A percentile compares a stretch with the other conserved stretches of the same genome.
Conservation (phyloP, 345 rosid genomes). For the Psidium guajava region DNA sequence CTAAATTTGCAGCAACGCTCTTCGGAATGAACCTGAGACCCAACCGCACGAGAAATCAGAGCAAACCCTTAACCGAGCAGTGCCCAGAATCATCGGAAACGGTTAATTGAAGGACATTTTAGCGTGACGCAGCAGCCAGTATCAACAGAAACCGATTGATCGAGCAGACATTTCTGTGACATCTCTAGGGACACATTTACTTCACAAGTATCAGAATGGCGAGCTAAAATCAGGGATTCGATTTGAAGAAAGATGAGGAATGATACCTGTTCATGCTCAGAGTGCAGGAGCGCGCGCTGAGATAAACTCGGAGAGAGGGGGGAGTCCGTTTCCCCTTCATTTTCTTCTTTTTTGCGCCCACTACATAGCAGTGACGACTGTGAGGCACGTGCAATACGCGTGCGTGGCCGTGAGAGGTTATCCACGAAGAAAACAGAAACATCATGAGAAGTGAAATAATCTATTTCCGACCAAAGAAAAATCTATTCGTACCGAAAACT, state of each 20-base stretch:
- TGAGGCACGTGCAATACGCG: too few relatives aligned
- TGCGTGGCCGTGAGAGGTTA: too few relatives aligned
- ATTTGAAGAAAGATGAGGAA: background rate
- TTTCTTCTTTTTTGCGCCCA: background rate
- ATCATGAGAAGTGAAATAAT: too few relatives aligned
- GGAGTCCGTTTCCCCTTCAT: background rate
- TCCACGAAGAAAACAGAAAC: too few relatives aligned
- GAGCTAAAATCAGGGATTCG: background rate
- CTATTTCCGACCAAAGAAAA: too few relatives aligned
- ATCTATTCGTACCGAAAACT: too few relatives aligned
- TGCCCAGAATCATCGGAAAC: background rate
- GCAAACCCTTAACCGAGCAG: background rate
- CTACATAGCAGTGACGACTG: too few relatives aligned
- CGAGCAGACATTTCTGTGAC: background rate
- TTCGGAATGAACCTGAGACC: background rate
- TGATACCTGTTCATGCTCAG: background rate
- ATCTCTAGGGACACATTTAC: background rate
- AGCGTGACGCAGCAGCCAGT: background rate
- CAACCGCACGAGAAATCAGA: background rate
- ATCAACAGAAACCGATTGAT: background rate
- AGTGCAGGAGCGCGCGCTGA: background rate
- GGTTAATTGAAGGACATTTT: background rate
- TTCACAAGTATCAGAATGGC: background rate
- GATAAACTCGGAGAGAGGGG: background rate
- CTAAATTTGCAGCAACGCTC: background rate